Base-by-base conservation (phyloP, 257 asterid genomes). In the Solanum clarkiae region DNA sequence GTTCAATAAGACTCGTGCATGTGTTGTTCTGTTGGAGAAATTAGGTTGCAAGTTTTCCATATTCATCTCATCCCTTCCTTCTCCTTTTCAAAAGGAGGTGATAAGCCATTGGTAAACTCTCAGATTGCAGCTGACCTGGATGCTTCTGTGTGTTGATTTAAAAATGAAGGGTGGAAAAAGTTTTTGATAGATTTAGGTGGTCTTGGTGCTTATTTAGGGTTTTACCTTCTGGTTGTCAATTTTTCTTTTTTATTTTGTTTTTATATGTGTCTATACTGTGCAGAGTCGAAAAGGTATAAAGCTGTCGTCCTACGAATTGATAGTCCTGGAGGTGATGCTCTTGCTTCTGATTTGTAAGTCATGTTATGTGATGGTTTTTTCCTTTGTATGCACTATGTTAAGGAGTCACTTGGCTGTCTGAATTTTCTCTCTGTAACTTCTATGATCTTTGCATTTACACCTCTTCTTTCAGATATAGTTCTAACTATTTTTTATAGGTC, bases 311-410 rank as follows among this genome's bases (percentile, higher is more conserved):
- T 96, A 82, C 98, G 98, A 59, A 96, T 96, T 86, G 99, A 96
- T 87, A 96, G 99, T 90, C 98, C 98, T 80, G 99, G 99, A 83
- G 99, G 99, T 63, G 99, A 96, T 90, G 99, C 98, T 70, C 99
- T 96, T 88, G 99, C 99, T 81, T 96, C 99, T 90, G 99, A 96
- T 89, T 86, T 96, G 99, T 96, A 93, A 93, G 99, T 90, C 63
- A 42, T 88, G 17, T 47, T 22, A 45, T 68, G 66, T 32, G 57
- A 51, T 36, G 77, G 9, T 40, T 56, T 81, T 84, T 82, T 84
- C 8, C 49, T 8, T 65, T 40, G 56, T 66, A 56, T 84, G 84
- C 60, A 57, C 68, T n/a, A 54, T 15, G 51, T 66, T 66, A 47
- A 57, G 47, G 45, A 47, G 68, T 49, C 80, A 49, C 68, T 47